Conservation (phyloP, 768 basidiomycete species). For the Lentinula aciculospora region DNA sequence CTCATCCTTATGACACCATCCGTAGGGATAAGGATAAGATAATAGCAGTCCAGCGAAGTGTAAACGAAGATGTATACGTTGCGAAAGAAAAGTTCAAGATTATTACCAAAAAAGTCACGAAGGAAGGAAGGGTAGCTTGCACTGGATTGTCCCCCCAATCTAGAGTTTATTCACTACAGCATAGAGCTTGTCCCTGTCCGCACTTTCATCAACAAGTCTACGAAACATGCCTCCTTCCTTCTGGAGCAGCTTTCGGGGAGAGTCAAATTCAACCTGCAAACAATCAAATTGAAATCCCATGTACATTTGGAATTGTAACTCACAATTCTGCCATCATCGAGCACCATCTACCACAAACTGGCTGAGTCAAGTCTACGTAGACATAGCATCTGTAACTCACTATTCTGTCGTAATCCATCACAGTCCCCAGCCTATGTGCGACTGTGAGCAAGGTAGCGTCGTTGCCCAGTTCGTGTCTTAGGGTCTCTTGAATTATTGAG, state of each 20-base stretch:
- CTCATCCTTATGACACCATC: too few species aligned
- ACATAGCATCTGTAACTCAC: too few species aligned
- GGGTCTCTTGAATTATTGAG: constrained; percentile 40
- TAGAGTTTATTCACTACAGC: not conserved
- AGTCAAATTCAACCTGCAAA: constrained; percentile 34
- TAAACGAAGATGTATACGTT: too few species aligned
- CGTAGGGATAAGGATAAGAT: too few species aligned
- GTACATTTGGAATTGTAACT: not conserved
- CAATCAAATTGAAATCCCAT: not conserved
- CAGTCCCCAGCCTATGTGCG: constrained; percentile 29
- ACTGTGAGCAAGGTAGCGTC: constrained; percentile 36
- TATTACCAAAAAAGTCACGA: too few species aligned
- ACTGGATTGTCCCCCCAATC: not conserved
- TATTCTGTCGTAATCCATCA: constrained; percentile 23
- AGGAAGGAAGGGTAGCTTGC: too few species aligned
- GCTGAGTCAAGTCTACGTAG: too few species aligned
- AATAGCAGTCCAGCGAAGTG: too few species aligned
- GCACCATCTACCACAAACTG: constrained; percentile 23
- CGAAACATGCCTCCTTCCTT: constrained; percentile 33
- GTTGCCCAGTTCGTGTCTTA: constrained; percentile 27
- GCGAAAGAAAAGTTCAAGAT: too few species aligned
- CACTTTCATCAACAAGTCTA: constrained; percentile 30
- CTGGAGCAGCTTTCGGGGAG: constrained; percentile 31
- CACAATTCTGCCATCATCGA: constrained; percentile 29
- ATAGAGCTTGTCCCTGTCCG: not conserved